phyloP scores from a whole-genome alignment of 2,329 filamentous ascomycete species.

The Gaeumannomyces sp. region DNA sequence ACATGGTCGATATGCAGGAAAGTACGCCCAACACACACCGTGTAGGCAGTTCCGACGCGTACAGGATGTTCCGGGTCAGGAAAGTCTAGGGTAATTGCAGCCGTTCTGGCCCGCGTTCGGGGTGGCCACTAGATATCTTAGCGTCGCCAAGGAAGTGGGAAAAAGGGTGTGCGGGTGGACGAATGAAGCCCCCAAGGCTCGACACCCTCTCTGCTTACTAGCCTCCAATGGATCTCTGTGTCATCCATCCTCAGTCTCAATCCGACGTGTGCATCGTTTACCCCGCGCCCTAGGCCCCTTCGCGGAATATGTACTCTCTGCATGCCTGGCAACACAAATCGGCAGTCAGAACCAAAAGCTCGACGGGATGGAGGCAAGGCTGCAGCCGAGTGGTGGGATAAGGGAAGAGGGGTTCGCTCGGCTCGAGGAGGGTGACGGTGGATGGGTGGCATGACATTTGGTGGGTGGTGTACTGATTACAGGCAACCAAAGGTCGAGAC shows the following conservation, averaged over 20 bases:
- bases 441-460: background rate
- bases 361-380: background rate
- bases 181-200: background rate
- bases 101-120: background rate
- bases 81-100: too few relatives aligned
- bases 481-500: too few relatives aligned
- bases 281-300: conserved; percentile 11
- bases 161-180: background rate
- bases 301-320: conserved; percentile 44
- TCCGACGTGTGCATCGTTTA: background rate
- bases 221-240: background rate
- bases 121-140: background rate
- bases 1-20: background rate
- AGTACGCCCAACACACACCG: background rate
- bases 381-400: background rate
- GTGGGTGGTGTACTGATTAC: background rate
- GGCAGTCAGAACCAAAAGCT: conserved; percentile 13
- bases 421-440: background rate
- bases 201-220: background rate
- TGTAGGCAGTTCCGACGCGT: background rate
- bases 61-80: background rate
- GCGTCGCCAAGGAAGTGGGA: too few relatives aligned
- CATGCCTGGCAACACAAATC: conserved; percentile 32
- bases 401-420: background rate
- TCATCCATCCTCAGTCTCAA: background rate